Evolutionary conservation across 129 eudicot genomes (phyloP), one percentile per base, ranked within the genome.

Genomic region (Pseudognaphalium luteoalbum): DNA sequence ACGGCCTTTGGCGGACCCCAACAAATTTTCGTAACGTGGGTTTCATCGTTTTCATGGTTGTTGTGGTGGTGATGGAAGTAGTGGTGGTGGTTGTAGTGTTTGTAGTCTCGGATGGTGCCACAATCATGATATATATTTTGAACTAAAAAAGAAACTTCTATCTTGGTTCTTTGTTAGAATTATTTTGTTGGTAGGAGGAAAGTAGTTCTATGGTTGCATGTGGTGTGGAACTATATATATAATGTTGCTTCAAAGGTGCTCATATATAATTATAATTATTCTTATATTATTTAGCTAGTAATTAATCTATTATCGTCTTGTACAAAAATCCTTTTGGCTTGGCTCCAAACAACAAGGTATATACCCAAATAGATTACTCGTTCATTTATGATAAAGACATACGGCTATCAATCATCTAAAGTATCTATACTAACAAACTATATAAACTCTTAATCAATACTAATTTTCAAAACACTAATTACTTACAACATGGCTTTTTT

Each of bases 1-100:
- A 88, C 0, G 97, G 97, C 73, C 97, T 73, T 59, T 91, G 97
- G 16, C 97, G 84, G 6, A 91, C 97, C 12, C 97, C 93, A 0
- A 91, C 91, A 19, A 88, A 91, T 71, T 85, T 82, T 5, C 90
- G 82, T 3, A 29, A 37, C 2, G 54, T 56, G 16, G 87, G 76
- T 80, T 79, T 87, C 4, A 73, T 20, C 57, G 73, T 72, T 80
- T 79, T 83, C 32, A 70, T 62, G 41, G 80, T 66, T 5, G 59
- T 41, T 8, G 76, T n/a, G 67, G 80, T 51, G 72, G 84, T 65
- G 22, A 33, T 69, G 28, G 79, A 30, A 1, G 42, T 59, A 54
- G 56, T 65, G 64, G 83, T 47, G 12, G 86, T 73, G 3, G 69
- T 77, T 79, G 85, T 3, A 6, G 83, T 75, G 28, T 77, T 79